Base-by-base conservation (phyloP, 2,329 filamentous ascomycete species). In the Gaeumannomyces sp. region DNA sequence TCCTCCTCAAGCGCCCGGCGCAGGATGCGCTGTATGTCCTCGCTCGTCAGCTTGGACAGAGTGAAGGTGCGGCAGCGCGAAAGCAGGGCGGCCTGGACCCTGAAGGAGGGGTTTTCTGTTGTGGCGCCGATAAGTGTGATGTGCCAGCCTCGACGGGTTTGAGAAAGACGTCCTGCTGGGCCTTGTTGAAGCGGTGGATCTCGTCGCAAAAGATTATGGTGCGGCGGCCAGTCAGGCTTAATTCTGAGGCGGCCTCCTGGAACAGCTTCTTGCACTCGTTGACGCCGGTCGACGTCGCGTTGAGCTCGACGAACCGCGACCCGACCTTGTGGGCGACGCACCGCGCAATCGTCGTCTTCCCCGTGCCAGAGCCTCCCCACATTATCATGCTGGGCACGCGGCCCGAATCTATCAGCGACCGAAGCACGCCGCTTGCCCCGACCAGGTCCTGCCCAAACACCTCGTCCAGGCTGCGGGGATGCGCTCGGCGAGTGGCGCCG, bases 151-250 rank as follows among this genome's bases (percentile, higher is more conserved):
- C 95, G 28, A 98, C 94, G 0, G 94, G 94, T 22, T 90, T 92
- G 1, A 99, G 81, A 70, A 98, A 98, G 1, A 97, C 90, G 76
- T 98, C 95, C 73, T 99, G 95, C 75, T 98, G 95, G 0, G 88
- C 84, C 77, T 97, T 97, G 70, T 85, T 90, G 80, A 97, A 97
- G 33, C 94, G 83, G 76, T 97, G 93, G 61, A 97, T 95, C 80
- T 98, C 95, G 78, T 99, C 95, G 78, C 94, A 97, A 75, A 99
- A 99, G 68, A 99, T 87, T 68, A 99, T 96, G 0, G 95, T 98
- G 78, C 91, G 94, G 67, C 93, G 85, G 1, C 94, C 94, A 0
- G 92, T 96, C 63, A 98, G 80, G 1, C 82, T 79, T 60, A 93
- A 78, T 74, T 98, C 95, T 71, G 88, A 91, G 66, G 85, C 87